These are phyloP conservation scores for Fusarium pilosicola DNA, from an alignment of 2,329 filamentous ascomycete genomes.

Conservation along the genomic window DNA sequence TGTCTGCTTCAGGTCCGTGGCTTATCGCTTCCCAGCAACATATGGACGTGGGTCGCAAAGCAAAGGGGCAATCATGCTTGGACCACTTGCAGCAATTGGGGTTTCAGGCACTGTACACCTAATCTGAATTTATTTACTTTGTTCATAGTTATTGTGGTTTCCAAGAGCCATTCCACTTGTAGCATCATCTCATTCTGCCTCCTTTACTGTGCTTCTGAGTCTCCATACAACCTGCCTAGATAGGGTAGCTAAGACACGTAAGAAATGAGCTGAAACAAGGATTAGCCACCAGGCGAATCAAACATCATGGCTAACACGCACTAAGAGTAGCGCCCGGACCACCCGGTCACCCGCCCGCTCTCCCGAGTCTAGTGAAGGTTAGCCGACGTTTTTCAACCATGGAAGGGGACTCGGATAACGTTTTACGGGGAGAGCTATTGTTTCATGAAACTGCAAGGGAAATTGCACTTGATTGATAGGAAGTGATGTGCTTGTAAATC, in stretches of 20 bases:
- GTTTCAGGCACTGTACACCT: rapidly evolving
- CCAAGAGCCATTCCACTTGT: rapidly evolving
- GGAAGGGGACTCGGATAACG: not conserved
- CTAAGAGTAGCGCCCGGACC: not conserved
- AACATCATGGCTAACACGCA: not conserved
- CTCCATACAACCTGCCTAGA: not conserved
- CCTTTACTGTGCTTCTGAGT: not conserved
- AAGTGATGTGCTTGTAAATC: not conserved
- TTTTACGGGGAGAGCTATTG: not conserved
- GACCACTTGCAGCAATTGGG: not conserved
- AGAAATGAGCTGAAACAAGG: not conserved
- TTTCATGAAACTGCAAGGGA: not conserved
- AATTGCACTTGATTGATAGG: rapidly evolving
- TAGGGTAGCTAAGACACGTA: rapidly evolving
- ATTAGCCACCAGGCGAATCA: rapidly evolving
- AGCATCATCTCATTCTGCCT: not conserved
- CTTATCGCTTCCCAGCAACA: rapidly evolving
- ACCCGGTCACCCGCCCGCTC: not conserved
- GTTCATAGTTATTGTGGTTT: rapidly evolving
- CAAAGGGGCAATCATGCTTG: not conserved
- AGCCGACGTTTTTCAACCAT: not conserved
- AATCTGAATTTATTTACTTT: rapidly evolving
- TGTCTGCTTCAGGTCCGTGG: no score
- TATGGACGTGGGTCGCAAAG: rapidly evolving
- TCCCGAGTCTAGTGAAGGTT: not conserved